Evolutionary conservation across 208 protist genomes (phyloP).

Genomic region (Acanthamoeba lenticulata): DNA sequence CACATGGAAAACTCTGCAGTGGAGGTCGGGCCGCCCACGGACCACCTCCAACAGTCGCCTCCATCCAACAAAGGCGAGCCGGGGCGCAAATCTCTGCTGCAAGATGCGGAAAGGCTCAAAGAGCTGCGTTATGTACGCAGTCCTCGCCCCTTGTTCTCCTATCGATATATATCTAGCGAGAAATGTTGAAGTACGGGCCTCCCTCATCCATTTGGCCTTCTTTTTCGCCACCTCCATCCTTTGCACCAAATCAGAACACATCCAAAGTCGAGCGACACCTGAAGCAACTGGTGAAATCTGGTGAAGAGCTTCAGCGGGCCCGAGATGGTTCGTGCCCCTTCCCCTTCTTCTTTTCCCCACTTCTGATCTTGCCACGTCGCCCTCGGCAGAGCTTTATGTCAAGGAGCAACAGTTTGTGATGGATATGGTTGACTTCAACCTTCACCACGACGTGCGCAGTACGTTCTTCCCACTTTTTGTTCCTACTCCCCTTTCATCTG

Average conservation of each 20-base stretch:
- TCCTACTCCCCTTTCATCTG: not conserved
- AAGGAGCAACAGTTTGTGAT: slow-evolving; percentile 61
- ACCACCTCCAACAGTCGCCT: not conserved
- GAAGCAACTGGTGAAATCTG: slow-evolving; percentile 41
- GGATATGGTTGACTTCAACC: slow-evolving; percentile 65
- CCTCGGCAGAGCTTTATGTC: slow-evolving; percentile 1
- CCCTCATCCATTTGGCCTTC: not conserved
- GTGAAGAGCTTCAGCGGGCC: slow-evolving; percentile 33
- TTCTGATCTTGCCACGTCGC: too few species aligned
- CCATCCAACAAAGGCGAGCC: not conserved
- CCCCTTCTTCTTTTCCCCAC: not conserved
- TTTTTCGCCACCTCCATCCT: too few species aligned
- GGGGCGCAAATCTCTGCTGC: not conserved
- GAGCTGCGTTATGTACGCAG: slow-evolving; percentile 44
- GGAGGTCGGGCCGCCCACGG: not conserved
- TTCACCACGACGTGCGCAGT: slow-evolving; percentile 38
- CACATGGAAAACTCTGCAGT: too few species aligned
- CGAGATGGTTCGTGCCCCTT: not conserved
- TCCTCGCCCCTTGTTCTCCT: not conserved
- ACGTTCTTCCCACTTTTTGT: not conserved
- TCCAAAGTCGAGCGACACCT: slow-evolving; percentile 35
- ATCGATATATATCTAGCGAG: not conserved
- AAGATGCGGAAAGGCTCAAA: not conserved
- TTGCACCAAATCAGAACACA: slow-evolving; percentile 1
- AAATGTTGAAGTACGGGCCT: not conserved